Evolutionary conservation across 2,329 filamentous ascomycete species (phyloP).

Genomic region (Cytospora schulzeri): DNA sequence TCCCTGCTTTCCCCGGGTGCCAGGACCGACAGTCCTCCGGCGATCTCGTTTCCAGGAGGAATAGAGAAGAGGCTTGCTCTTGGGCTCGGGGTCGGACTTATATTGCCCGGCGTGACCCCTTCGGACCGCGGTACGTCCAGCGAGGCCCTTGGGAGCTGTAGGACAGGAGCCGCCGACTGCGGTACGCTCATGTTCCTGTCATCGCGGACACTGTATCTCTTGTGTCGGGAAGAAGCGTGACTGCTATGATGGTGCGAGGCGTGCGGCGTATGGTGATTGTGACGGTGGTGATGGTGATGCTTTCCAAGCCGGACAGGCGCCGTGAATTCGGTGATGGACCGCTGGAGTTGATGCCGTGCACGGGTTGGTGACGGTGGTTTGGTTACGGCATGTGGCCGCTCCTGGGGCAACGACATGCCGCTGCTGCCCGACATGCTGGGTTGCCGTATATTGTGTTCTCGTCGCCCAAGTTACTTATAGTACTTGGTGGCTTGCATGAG

Average conservation of each 20-base stretch:
- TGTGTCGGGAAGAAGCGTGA: constrained; percentile 39
- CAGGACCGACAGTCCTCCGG: constrained; percentile 27
- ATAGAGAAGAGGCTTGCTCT: constrained; percentile 43
- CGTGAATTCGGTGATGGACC: constrained; percentile 58
- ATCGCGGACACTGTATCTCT: constrained; percentile 37
- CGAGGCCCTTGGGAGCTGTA: constrained; percentile 39
- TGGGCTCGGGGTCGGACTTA: constrained; percentile 47
- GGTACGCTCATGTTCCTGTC: constrained; percentile 37
- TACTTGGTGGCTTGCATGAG: neutral
- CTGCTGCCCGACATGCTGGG: constrained; percentile 24
- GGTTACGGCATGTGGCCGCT: constrained; percentile 4
- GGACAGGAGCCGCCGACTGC: constrained; percentile 31
- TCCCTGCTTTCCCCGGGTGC: constrained; percentile 38
- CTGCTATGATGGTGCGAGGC: constrained; percentile 34
- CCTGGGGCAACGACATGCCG: constrained; percentile 12
- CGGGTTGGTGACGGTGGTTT: constrained; percentile 39
- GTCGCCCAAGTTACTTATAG: neutral
- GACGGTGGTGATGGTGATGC: constrained; percentile 41
- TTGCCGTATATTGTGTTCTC: neutral
- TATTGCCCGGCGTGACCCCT: constrained; percentile 44
- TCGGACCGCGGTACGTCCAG: constrained; percentile 51
- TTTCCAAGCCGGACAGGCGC: constrained; percentile 47
- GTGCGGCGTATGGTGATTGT: constrained; percentile 32
- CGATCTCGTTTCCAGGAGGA: constrained; percentile 29
- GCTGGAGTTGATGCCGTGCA: constrained; percentile 55